Base-by-base conservation (phyloP, 768 basidiomycete species). In the Boletus insuetus region DNA sequence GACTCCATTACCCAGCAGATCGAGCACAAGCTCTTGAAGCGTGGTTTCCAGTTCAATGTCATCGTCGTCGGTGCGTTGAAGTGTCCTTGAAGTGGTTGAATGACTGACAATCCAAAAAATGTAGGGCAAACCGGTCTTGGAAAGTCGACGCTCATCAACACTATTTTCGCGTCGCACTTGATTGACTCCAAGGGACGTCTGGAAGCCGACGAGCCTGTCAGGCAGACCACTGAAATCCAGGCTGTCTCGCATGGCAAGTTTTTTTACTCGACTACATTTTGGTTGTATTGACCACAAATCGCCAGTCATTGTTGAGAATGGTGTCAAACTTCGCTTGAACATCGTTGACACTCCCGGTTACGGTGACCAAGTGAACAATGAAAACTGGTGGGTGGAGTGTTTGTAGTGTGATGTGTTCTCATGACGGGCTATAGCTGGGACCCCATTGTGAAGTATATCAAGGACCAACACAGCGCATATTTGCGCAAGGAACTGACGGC, bases 291-390 rank as follows among this genome's bases (percentile, higher is more conserved):
- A 69, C 51, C 46, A 51, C 17, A 22, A 47, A 38, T 42, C 13
- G 49, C 54, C 22, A 98, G 95, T 96, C 60, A 94, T 99, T 64
- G 87, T 87, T 51, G 96, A 99, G 74, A 98, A 98, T 61, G 93
- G 93, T 53, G 96, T 99, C 56, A 87, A 85, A 70, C 83, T 99
- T 57, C 84, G 93, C 49, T 77, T 99, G 67, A 98, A 98, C 81
- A 98, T 99, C 61, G 93, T 98, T 62, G 96, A 99, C 74, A 99
- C 97, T 12, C 96, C 96, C 50, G 96, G 97, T 35, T 99, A 95
- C 65, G 96, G 95, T 45, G 96, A 99, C 81, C 92, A 94, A 67
- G 85, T 99, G 71, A 96, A 99, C 83, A 99, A 99, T 74, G 96
- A 99, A 74, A 90, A 90, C 73, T 98, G 97, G 92, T 94, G 65